Evolutionary conservation across 2,329 filamentous ascomycete genomes (phyloP).

Genomic region (Coniochaeta sp.): DNA sequence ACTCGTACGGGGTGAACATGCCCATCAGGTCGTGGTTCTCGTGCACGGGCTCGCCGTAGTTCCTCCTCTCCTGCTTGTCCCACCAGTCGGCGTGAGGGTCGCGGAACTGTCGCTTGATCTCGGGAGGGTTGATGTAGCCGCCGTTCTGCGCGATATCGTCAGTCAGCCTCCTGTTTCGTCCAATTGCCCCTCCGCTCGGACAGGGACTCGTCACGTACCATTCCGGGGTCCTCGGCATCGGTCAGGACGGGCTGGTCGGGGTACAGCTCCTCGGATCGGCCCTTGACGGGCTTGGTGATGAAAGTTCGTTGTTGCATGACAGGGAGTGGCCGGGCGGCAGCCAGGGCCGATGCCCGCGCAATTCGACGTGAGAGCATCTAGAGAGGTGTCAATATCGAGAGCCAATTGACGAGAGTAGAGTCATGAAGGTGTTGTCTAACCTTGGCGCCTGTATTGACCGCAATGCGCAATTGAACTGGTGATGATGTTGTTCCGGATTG

Average conservation of each 20-base stretch:
- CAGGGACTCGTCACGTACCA: constrained; percentile 40
- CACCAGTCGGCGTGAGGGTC: constrained; percentile 93
- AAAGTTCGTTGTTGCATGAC: constrained; percentile 51
- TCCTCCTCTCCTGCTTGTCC: constrained; percentile 94
- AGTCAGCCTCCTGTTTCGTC: constrained; percentile 8
- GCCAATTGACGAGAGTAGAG: constrained; percentile 10
- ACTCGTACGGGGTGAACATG: constrained; percentile 82
- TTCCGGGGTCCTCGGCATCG: constrained; percentile 58
- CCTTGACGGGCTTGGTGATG: constrained; percentile 39
- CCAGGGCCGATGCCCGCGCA: constrained; percentile 40
- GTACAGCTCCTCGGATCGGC: constrained; percentile 44
- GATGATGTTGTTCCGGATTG: neutral
- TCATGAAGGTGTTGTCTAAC: constrained; percentile 17
- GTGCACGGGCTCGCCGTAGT: constrained; percentile 93
- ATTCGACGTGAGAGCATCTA: constrained; percentile 59
- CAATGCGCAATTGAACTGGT: constrained; percentile 12
- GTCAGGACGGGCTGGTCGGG: constrained; percentile 39
- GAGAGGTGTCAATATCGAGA: neutral
- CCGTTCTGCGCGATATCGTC: constrained; percentile 56
- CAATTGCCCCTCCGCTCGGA: neutral
- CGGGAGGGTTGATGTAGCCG: constrained; percentile 72
- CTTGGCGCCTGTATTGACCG: constrained; percentile 23
- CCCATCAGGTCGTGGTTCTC: constrained; percentile 93
- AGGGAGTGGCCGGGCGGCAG: constrained; percentile 42
- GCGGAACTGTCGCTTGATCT: constrained; percentile 82